Evolutionary conservation across 176 grass and related monocot genomes (phyloP), one percentile per base, ranked within the genome.

Genomic region (Cenchrus fungigraminus): DNA sequence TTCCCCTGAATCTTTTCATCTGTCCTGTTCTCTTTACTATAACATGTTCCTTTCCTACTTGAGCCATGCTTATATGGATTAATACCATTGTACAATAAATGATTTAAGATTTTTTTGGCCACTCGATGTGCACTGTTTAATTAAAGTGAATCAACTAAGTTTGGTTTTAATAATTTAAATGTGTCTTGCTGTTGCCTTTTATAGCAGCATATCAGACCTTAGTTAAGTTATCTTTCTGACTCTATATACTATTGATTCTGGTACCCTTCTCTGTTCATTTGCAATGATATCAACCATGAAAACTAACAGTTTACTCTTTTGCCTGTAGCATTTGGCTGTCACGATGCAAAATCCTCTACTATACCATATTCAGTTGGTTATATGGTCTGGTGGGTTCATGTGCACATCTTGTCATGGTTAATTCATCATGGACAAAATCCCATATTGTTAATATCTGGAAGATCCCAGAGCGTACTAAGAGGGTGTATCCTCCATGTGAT

Each of bases 341-440:
- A 15, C 84, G 81, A 60, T 95, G 93, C 78, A 98, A 98, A 84
- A 80, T 95, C 55, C 46, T 98, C n/a, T 98, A 98, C 62, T 98
- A 95, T 81, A 87, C 83, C 73, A 83, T 98, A 59, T 98, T 98
- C 79, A 95, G 91, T 92, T 98, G 87, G 93, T 68, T 98, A 62
- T 95, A 98, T 88, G 93, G 91, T 66, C 82, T 94, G 75, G 91
- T 95, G 29, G 96, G 96, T 63, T 98, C 93, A 57, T 95, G 86
- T 81, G 87, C 84, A 74, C 87, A 98, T 95, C 87, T 98, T 79
- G 93, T 92, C 50, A 95, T 98, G 89, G 91, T 98, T 25, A 98
- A 98, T 88, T 98, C 96, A 11, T 98, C 96, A 37, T 98, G 96
- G 96, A 98, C 93, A 74, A 92, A 79, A 78, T 92, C 93, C 28